These are phyloP conservation scores for Monilinia vaccinii-corymbosi DNA, from an alignment of 2,329 filamentous ascomycete species.

Conservation along the genomic window DNA sequence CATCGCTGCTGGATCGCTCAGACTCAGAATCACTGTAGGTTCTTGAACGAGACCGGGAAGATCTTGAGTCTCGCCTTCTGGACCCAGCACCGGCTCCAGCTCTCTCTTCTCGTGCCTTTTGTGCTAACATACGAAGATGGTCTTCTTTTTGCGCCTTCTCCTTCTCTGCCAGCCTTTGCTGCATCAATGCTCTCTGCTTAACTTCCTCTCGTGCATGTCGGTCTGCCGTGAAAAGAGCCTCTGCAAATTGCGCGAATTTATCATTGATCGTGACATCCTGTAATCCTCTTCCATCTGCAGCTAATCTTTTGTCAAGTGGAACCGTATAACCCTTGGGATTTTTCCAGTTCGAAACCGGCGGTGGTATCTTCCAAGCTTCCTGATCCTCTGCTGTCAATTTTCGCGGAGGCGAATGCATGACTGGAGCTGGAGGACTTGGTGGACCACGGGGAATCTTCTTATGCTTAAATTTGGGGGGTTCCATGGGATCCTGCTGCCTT, in stretches of 20 bases:
- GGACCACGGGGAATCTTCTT: slow-evolving; percentile 95
- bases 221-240: slow-evolving; percentile 90
- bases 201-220: slow-evolving; percentile 93
- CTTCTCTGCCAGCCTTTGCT: slow-evolving; percentile 91
- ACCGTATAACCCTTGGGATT: slow-evolving; percentile 98
- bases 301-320: slow-evolving; percentile 87
- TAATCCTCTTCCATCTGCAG: slow-evolving; percentile 82
- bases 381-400: slow-evolving; percentile 96
- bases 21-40: slow-evolving; percentile 47
- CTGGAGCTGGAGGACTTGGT: slow-evolving; percentile 82
- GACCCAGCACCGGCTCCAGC: slow-evolving; percentile 41
- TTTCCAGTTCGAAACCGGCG: slow-evolving; percentile 97
- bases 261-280: slow-evolving; percentile 97
- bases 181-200: slow-evolving; percentile 84
- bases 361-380: slow-evolving; percentile 88
- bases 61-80: slow-evolving; percentile 30
- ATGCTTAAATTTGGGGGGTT: slow-evolving; percentile 97
- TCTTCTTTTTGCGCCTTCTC: slow-evolving; percentile 94
- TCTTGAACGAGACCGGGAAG: slow-evolving; percentile 33
- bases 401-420: slow-evolving; percentile 89
- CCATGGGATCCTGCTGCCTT: slow-evolving; percentile 86
- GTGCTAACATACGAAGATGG: slow-evolving; percentile 74
- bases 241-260: slow-evolving; percentile 94
- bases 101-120: slow-evolving; percentile 83
- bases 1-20: slow-evolving; percentile 35